Evolutionary conservation across 768 basidiomycete genomes (phyloP).

Genomic region (Candolleomyces eurysporus): DNA sequence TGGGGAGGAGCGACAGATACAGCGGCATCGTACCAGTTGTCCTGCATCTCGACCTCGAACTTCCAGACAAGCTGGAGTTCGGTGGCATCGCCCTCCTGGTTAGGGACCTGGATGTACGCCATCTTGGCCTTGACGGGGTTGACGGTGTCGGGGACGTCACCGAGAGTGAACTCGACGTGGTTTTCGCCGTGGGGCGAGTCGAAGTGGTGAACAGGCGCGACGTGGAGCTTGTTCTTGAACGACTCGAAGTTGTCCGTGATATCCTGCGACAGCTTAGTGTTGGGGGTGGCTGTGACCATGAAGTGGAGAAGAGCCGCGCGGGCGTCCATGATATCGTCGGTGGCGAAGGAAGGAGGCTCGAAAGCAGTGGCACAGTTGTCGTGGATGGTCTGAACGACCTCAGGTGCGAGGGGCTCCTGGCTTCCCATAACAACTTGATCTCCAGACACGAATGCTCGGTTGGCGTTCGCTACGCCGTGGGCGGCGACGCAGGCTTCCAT

Average conservation of each 20-base stretch:
- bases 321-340: conserved; percentile 37
- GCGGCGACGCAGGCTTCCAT: conserved; percentile 7
- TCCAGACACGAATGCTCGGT: conserved; percentile 4
- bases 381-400: conserved; percentile 45
- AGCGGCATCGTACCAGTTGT: conserved; percentile 95
- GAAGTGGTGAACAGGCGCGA: conserved; percentile 42
- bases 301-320: conserved; percentile 70
- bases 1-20: conserved; percentile 75
- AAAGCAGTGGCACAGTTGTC: conserved; percentile 58
- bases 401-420: conserved; percentile 16
- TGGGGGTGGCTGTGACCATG: conserved; percentile 72
- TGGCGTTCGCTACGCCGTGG: neutral
- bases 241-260: conserved; percentile 49
- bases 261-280: conserved; percentile 42
- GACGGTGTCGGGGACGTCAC: conserved; percentile 73
- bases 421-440: conserved; percentile 36
- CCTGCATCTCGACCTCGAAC: conserved; percentile 91
- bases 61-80: conserved; percentile 82
- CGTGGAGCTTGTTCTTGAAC: conserved; percentile 49
- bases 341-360: conserved; percentile 35
- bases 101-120: conserved; percentile 81
- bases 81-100: conserved; percentile 51
- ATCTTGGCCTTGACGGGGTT: conserved; percentile 78
- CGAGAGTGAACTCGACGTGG: conserved; percentile 38
- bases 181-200: conserved; percentile 38